Base-by-base conservation (phyloP, 2,329 filamentous ascomycete species). In the Incumbomyces delicatus region DNA sequence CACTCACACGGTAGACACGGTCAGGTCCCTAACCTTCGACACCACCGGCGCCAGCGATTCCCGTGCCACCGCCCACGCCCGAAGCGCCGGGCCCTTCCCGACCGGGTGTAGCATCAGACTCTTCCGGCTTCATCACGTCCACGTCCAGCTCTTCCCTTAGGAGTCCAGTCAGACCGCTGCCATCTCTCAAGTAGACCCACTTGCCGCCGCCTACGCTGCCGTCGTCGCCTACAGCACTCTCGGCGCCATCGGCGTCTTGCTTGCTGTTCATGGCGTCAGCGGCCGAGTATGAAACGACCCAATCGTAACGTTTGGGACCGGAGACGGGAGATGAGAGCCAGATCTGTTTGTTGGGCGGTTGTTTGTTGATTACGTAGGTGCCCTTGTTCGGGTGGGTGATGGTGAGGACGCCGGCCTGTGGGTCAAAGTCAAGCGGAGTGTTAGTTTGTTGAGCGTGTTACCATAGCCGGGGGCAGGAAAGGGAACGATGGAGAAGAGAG, bases 341-440 rank as follows among this genome's bases (percentile, higher is more conserved):
- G 61, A 98, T 95, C 63, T 83, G 92, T 73, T 88, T 92, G 74
- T 95, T 96, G 16, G 90, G 88, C 0, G 92, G 92, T 66, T 98
- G 92, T 68, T 98, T 98, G 77, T 98, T 98, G 69, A 98, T 77
- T 50, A 98, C 86, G 63, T 94, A 98, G 27, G 80, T 90, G 52
- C 89, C 88, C 33, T 50, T 36, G 27, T 74, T 70, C 1, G 80
- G 78, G 57, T 86, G 78, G 6, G 70, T 74, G 59, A 96, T 73
- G 53, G 81, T 88, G 57, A 96, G 75, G 47, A 96, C 88, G 46
- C 92, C 90, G 45, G 87, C 78, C 89, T 95, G 58, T 14, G n/a
- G n/a, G n/a, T n/a, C n/a, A n/a, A n/a, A n/a, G n/a, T n/a, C n/a
- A 27, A 27, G 8, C 4, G 8, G 22, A 27, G 13, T 35, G 27